phyloP scores from a whole-genome alignment of 768 basidiomycete genomes.

The Mycena rebaudengoi region DNA sequence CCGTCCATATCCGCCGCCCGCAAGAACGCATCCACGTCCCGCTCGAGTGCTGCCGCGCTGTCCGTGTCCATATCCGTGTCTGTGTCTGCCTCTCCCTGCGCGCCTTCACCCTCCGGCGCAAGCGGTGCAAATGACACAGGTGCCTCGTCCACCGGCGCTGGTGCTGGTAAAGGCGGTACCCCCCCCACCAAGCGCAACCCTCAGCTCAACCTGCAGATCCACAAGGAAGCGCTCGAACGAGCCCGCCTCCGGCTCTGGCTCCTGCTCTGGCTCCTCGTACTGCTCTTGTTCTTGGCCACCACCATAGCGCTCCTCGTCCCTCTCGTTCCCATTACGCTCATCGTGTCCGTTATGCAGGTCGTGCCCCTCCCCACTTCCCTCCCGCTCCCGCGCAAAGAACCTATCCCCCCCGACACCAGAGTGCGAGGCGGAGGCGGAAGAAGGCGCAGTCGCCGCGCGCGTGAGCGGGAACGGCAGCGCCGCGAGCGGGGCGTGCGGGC shows the following conservation, averaged over 20 bases:
- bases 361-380: background rate
- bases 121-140: slow-evolving; percentile 29
- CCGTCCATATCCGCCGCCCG: no score
- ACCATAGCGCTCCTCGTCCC: background rate
- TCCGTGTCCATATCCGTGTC: no score
- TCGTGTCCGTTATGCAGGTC: background rate
- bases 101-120: slow-evolving; percentile 13
- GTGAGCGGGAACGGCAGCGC: no score
- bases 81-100: slow-evolving; percentile 20
- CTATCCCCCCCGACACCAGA: no score
- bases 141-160: slow-evolving; percentile 37
- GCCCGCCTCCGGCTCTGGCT: slow-evolving; percentile 56
- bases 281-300: background rate
- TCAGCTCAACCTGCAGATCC: slow-evolving; percentile 78
- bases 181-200: slow-evolving; percentile 57
- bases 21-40: no score
- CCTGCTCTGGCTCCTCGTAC: background rate
- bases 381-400: background rate
- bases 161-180: slow-evolving; percentile 36
- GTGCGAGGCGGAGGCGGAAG: no score
- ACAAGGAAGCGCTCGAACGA: slow-evolving; percentile 85
- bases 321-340: background rate
- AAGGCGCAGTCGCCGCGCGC: no score
- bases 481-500: no score
- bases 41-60: no score